Evolutionary conservation across 768 basidiomycete genomes (phyloP), one percentile per base, ranked within the genome.

Genomic region (Lentinula boryana): DNA sequence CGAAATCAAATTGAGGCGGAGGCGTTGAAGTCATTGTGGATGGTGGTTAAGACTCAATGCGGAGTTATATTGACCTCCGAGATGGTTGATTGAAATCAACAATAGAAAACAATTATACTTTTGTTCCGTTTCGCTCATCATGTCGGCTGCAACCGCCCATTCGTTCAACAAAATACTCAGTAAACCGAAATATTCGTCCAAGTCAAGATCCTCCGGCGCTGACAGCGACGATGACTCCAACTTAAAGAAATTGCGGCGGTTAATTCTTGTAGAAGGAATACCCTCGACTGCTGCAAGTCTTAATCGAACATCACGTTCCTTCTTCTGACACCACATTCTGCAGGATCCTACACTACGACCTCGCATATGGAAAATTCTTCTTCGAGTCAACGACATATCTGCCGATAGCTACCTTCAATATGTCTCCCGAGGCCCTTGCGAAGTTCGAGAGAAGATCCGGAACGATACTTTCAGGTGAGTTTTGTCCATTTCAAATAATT

Each of bases 401-500:
- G 82, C 88, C 2, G 85, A 89, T 54, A 84, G 78, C 1, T 94
- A 89, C 69, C 76, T 92, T 55, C 76, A 84, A 64, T 93, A 93
- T 72, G 90, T 94, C 38, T 81, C 85, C 55, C 82, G 89, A 58
- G 92, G 93, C 3, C 91, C 93, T 56, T 94, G 92, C 67, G 85
- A 90, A 68, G 91, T 94, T 56, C 79, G 89, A 66, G 89, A 93
- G 74, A 95, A 95, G 77, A 95, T 98, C 61, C 81, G 93, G 68
- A 98, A 98, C 67, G 95, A 98, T 68, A 97, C 95, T 0, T 98
- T 98, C 72, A 83, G 96, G 92, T 92, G 67, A 60, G 71, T 66
- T 18, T 8, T 18, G 8, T 10, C 4, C 41, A 5, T 57, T 32
- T 38, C 41, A 15, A 31, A 12, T 38, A 9, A 32, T 62, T n/a